These are phyloP conservation scores for Debaryomyces fabryi DNA, from an alignment of 1,139 yeast genomes.

Conservation along the genomic window DNA sequence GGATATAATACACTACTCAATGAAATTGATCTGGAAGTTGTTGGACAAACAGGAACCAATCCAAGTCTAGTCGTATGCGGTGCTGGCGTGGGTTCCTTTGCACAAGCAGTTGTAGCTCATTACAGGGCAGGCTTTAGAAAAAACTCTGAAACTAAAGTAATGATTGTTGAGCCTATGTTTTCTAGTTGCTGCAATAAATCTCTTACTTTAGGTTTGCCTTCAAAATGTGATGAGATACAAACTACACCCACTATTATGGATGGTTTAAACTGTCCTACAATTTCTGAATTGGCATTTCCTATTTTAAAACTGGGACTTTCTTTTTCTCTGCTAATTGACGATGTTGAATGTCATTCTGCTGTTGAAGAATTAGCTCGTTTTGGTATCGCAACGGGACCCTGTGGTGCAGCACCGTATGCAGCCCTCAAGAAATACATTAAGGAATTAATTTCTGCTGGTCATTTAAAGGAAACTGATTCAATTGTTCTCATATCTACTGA, in stretches of 20 bases:
- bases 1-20: background rate
- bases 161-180: background rate
- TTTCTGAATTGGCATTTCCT: background rate
- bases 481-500: background rate
- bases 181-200: background rate
- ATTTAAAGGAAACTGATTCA: background rate
- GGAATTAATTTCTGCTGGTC: background rate
- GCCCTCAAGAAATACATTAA: background rate
- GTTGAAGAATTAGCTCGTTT: background rate
- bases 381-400: background rate
- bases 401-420: background rate
- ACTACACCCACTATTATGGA: background rate
- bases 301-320: background rate
- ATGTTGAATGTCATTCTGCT: background rate
- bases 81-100: background rate
- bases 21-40: background rate
- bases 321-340: background rate
- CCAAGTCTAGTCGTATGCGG: background rate
- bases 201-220: background rate
- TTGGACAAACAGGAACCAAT: background rate
- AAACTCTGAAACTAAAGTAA: constrained; percentile 5
- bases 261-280: background rate
- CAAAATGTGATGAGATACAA: background rate
- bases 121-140: background rate
- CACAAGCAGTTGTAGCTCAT: background rate